Evolutionary conservation across 768 basidiomycete genomes (phyloP).

Genomic region (Auricularia sp.): DNA sequence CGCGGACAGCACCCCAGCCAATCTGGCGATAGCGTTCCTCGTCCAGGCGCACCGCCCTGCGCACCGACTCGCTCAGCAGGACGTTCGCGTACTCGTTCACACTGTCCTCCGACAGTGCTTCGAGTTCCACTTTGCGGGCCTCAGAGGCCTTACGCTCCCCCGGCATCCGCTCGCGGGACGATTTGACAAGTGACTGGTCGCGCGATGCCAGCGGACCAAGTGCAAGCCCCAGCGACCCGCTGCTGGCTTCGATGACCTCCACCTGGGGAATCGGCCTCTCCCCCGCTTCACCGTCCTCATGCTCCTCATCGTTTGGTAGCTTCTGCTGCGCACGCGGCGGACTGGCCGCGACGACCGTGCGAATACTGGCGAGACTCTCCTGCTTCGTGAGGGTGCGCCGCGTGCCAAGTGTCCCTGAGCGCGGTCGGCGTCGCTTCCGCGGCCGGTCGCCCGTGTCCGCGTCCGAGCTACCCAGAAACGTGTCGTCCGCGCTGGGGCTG

Average conservation of each 20-base stretch:
- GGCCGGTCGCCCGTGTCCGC: not conserved
- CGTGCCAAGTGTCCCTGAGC: slow-evolving; percentile 2
- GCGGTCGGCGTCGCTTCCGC: slow-evolving; percentile 4
- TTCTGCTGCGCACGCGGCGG: not conserved
- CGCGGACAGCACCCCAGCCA: slow-evolving; percentile 46
- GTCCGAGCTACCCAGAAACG: not conserved
- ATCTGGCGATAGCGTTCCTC: slow-evolving; percentile 43
- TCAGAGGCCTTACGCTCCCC: not conserved
- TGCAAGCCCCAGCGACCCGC: not conserved
- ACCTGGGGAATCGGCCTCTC: not conserved
- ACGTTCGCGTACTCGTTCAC: not conserved
- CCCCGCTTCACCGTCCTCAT: not conserved
- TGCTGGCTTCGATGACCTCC: not conserved
- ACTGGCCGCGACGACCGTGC: slow-evolving; percentile 38
- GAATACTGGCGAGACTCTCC: slow-evolving; percentile 56
- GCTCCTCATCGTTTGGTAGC: not conserved
- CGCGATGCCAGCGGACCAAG: not conserved
- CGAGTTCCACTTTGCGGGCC: not conserved
- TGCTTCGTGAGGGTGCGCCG: slow-evolving; percentile 28
- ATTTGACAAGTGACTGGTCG: not conserved
- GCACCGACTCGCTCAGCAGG: not conserved
- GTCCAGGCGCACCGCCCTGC: slow-evolving; percentile 27
- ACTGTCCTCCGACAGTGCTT: not conserved
- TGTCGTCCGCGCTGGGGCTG: not conserved
- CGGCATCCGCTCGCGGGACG: not conserved